Evolutionary conservation across 805 yeast genomes (phyloP).

Genomic region (Pichia thaimueangensis): DNA sequence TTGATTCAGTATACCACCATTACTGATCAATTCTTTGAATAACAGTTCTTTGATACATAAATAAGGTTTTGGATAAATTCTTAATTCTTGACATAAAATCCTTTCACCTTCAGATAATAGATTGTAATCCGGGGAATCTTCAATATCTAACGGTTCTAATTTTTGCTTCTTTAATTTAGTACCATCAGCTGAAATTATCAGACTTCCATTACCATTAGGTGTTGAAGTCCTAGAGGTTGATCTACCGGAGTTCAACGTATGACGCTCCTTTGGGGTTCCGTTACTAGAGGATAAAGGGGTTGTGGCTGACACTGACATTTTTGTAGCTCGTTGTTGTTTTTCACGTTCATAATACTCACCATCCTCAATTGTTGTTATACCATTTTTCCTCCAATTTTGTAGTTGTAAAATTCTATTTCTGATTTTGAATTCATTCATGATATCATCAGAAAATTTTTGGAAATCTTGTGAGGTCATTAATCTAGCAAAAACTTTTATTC

Average conservation of each 20-base stretch:
- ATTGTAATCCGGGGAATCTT: constrained; percentile 76
- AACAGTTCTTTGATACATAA: constrained; percentile 85
- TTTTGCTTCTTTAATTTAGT: constrained; percentile 6
- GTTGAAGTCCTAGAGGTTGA: constrained; percentile 27
- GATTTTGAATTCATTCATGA: constrained; percentile 69
- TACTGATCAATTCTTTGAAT: constrained; percentile 78
- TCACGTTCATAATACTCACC: constrained; percentile 88
- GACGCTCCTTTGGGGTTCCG: constrained; percentile 25
- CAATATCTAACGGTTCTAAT: constrained; percentile 55
- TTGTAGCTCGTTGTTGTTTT: constrained; percentile 54
- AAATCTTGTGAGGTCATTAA: constrained; percentile 78
- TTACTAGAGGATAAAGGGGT: constrained; percentile 7
- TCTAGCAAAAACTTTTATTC: constrained; percentile 74
- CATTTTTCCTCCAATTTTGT: constrained; percentile 90
- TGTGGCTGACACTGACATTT: constrained; percentile 14
- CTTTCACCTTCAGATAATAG: constrained; percentile 84
- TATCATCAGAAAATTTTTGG: constrained; percentile 63
- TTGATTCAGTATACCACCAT: constrained; percentile 78
- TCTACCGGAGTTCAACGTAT: constrained; percentile 26
- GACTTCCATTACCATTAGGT: no score
- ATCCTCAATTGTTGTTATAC: constrained; percentile 74
- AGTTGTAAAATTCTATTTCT: constrained; percentile 80
- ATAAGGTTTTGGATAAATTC: constrained; percentile 89
- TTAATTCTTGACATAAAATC: constrained; percentile 71
- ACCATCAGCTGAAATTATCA: constrained; percentile 20